Evolutionary conservation across 1,139 yeast species (phyloP), one percentile per base, ranked within the genome.

Genomic region (Meyerozyma guilliermondii): DNA sequence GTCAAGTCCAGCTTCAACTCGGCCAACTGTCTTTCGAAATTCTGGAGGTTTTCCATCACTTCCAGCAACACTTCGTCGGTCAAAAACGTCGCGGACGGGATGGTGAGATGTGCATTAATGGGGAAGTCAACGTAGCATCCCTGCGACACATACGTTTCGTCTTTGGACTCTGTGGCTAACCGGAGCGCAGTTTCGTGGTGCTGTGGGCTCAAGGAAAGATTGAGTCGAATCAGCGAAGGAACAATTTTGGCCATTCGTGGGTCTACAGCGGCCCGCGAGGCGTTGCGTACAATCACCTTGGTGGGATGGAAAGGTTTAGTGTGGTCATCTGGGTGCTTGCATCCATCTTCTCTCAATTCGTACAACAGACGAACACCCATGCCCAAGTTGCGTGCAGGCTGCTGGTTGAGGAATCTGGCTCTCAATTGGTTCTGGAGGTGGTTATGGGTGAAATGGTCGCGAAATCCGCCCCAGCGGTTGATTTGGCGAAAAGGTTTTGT

Each of bases 61-160:
- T 71, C 71, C 28, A 60, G 60, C 51, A 77, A 51, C 8, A 74
- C 63, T 30, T 75, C 78, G 35, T 71, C 74, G 48, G 72, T 73
- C 42, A 80, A 65, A 39, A 78, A 63, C 6, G 80, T 68, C 47
- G 72, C 68, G n/a, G 68, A 55, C n/a, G 83, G 83, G 39, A 78
- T 62, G 20, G 63, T 55, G 33, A 66, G 59, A 36, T 61, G 52
- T 35, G 64, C 63, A 45, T 69, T 72, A 23, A 77, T 49, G 17
- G 65, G 63, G 54, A 80, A 80, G 48, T 80, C 85, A 38, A 80
- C 75, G 54, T 66, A 72, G 40, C 80, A 71, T 1, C 83, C 83
- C 8, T 46, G 46, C 17, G 29, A 55, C 47, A 11, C 41, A 27
- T 42, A 45, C 28, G 35, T 41, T 34, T 49, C 48, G 5, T 43